These are phyloP conservation scores for Triticum timopheevii DNA, from an alignment of 176 grass and related monocot species.

Conservation along the genomic window DNA sequence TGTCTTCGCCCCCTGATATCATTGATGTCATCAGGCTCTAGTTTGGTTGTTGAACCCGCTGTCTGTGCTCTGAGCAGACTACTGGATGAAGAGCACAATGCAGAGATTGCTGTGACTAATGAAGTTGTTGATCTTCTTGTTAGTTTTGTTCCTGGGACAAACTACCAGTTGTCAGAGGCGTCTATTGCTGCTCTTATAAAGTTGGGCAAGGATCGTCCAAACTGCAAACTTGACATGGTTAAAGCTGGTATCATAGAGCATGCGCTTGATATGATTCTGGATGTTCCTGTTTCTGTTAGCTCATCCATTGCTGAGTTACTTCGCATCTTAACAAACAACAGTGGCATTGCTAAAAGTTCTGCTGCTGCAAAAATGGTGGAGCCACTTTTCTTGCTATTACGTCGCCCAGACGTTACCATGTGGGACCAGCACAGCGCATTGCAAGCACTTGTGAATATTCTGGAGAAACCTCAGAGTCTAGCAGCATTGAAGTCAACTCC, in stretches of 20 bases:
- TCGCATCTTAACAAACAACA: conserved; percentile 97
- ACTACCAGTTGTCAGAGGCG: conserved; percentile 71
- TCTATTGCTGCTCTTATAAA: conserved; percentile 90
- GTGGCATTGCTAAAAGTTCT: conserved; percentile 92
- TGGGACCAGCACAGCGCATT: conserved; percentile 91
- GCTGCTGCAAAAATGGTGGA: conserved; percentile 91
- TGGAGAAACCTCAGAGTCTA: conserved; percentile 93
- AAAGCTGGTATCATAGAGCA: conserved; percentile 94
- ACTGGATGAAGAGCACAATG: conserved; percentile 84
- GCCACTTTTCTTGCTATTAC: conserved; percentile 91
- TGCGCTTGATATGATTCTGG: conserved; percentile 92
- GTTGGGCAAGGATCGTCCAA: conserved; percentile 89
- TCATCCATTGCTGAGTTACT: conserved; percentile 88
- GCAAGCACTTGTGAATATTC: conserved; percentile 95
- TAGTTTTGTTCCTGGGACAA: conserved; percentile 68
- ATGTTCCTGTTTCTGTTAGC: conserved; percentile 78
- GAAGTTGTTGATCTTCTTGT: conserved; percentile 88
- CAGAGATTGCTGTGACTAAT: conserved; percentile 74
- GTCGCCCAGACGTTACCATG: conserved; percentile 74
- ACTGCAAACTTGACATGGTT: conserved; percentile 96
- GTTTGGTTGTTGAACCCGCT: conserved; percentile 61
- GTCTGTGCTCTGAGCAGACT: conserved; percentile 79
- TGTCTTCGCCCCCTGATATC: conserved; percentile 83
- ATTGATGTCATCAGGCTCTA: conserved; percentile 67
- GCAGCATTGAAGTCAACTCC: conserved; percentile 75